Evolutionary conservation across 306 rosid species (phyloP), one percentile per base, ranked within the genome.

Genomic region (Sechiopsis laciniata): DNA sequence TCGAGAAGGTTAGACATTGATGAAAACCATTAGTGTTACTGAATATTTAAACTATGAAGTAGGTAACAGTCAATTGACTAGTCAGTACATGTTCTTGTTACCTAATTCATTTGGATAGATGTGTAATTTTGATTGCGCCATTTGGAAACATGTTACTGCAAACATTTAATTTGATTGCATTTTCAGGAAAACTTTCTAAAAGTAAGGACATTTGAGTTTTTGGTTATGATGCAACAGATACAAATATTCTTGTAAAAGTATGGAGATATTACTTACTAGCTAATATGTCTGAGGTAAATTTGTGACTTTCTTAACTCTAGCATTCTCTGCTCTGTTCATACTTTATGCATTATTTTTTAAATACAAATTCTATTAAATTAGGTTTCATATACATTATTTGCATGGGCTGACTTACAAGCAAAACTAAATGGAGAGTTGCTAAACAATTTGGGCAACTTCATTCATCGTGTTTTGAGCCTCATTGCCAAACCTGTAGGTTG

Each of bases 221-320:
- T 81, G 97, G 98, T 74, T 90, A 94, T 48, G 95, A 91, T 86
- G 98, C 82, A n/a, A 94, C 86, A 80, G 98, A 91, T 75, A 90
- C 98, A 78, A 77, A 77, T 71, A 89, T 94, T 81, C 97, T 96
- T 6, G 95, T 85, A 68, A 97, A 94, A 86, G 98, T 89, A 45
- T 94, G 98, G 98, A 84, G 98, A 84, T 94, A 94, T 84, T 94
- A 94, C 87, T 85, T 94, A 84, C 89, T 94, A 22, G 89, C 88
- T 37, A 94, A 94, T 78, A 85, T 97, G 82, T 97, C 98, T 0
- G 98, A 94, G 98, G 98, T 90, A 83, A 87, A 52, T 71, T 77
- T 37, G 45, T 8, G 37, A 69, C n/a, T n/a, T 37, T 60, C 29
- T 16, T 62, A 32, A 69, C 53, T 68, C 68, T 78, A 58, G 57